Conservation (phyloP, 208 protist genomes). For the Trypanosoma cruzi region DNA sequence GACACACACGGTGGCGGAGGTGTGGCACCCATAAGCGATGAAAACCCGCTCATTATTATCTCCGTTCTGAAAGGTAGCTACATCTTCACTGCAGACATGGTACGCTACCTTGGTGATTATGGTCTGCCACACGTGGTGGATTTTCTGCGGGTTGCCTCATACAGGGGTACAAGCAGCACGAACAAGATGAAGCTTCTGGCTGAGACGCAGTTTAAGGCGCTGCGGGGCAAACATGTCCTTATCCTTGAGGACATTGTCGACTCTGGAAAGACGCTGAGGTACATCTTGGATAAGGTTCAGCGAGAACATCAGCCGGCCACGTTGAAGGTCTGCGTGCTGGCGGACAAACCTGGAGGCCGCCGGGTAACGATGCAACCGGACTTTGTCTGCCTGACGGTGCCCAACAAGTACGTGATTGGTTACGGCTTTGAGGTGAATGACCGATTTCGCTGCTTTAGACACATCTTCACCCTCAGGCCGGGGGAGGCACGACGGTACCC, state of each 20-base stretch:
- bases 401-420: constrained; percentile 89
- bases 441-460: constrained; percentile 74
- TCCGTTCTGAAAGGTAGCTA: constrained; percentile 92
- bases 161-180: constrained; percentile 65
- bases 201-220: constrained; percentile 55
- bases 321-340: constrained; percentile 74
- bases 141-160: constrained; percentile 83
- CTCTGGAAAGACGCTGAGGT: constrained; percentile 76
- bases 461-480: constrained; percentile 80
- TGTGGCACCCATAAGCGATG: constrained; percentile 53
- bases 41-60: constrained; percentile 86
- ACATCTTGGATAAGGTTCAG: constrained; percentile 49
- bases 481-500: constrained; percentile 62
- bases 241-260: constrained; percentile 92
- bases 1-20: constrained; percentile 30
- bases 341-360: constrained; percentile 79
- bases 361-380: constrained; percentile 60
- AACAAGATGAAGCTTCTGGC: constrained; percentile 61
- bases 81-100: constrained; percentile 90
- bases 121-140: constrained; percentile 81
- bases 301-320: constrained; percentile 51
- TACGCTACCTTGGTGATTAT: constrained; percentile 75
- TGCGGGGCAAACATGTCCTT: constrained; percentile 84
- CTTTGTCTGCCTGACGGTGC: constrained; percentile 61
- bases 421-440: constrained; percentile 95